Evolutionary conservation across 2,329 filamentous ascomycete species (phyloP).

Genomic region (Sarocladium oryzae): DNA sequence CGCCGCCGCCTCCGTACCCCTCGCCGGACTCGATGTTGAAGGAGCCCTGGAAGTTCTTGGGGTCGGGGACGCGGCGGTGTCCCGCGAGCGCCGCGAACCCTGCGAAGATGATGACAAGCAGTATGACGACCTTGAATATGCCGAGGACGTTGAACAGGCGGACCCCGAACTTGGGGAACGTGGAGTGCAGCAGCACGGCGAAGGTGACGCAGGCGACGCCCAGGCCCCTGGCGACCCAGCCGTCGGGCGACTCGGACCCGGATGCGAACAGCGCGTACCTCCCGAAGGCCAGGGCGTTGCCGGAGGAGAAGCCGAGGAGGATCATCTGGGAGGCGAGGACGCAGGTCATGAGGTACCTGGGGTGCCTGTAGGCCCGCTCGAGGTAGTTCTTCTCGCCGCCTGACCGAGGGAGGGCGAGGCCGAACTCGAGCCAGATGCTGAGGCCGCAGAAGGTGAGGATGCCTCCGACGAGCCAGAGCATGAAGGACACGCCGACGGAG

Average conservation of each 20-base stretch:
- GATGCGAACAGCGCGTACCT: constrained; percentile 51
- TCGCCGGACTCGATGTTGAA: constrained; percentile 39
- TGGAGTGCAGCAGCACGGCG: constrained; percentile 43
- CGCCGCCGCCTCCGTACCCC: constrained; percentile 41
- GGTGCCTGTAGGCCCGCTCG: constrained; percentile 53
- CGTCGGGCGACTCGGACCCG: constrained; percentile 38
- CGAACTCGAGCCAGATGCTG: constrained; percentile 58
- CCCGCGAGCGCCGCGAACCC: constrained; percentile 52
- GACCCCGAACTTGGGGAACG: constrained; percentile 51
- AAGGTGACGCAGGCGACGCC: constrained; percentile 49
- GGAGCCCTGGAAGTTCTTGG: constrained; percentile 51
- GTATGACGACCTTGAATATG: constrained; percentile 52
- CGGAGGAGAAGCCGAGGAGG: constrained; percentile 53
- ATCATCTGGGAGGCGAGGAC: constrained; percentile 56
- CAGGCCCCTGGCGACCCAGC: constrained; percentile 52
- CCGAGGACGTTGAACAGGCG: constrained; percentile 53
- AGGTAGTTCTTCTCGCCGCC: constrained; percentile 63
- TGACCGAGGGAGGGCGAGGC: constrained; percentile 53
- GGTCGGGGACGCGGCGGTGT: constrained; percentile 38
- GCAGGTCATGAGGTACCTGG: constrained; percentile 52
- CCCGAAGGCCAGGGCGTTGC: constrained; percentile 52
- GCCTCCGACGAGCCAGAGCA: constrained; percentile 31
- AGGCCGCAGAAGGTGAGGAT: constrained; percentile 53
- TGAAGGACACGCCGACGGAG: constrained; percentile 33
- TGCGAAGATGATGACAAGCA: constrained; percentile 55